These are phyloP conservation scores for Rosa rugosa DNA, from an alignment of 306 rosid genomes.

Conservation along the genomic window DNA sequence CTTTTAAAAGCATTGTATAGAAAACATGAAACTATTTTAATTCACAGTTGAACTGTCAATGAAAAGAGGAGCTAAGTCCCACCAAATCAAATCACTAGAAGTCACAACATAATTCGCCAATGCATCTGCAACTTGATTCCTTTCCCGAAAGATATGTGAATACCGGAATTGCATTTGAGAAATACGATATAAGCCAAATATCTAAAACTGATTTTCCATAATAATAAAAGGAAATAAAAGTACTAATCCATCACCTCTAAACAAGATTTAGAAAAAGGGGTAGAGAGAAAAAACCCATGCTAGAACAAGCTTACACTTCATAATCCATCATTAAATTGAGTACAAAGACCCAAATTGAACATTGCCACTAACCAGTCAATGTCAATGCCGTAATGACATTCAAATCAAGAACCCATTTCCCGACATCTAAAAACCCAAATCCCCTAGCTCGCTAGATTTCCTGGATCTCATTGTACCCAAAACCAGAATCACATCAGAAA, in stretches of 20 bases:
- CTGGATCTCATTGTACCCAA: neutral
- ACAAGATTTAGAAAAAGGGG: neutral
- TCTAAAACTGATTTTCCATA: neutral
- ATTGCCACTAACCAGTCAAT: neutral
- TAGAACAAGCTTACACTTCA: neutral
- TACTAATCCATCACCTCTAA: neutral
- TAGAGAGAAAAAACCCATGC: no score
- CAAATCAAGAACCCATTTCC: conserved; percentile 6
- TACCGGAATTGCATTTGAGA: no score
- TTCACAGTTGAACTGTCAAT: no score
- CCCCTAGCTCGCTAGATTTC: neutral
- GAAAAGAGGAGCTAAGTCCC: no score
- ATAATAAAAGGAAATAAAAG: neutral
- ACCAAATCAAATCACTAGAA: no score
- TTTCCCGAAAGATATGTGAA: no score
- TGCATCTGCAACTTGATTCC: no score
- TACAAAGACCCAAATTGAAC: neutral
- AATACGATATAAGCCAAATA: neutral
- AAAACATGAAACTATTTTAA: no score
- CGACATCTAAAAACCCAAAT: neutral
- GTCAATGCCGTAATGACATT: neutral
- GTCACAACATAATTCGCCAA: no score
- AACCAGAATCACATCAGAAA: neutral
- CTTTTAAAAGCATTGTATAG: no score
- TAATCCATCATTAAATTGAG: neutral